Evolutionary conservation across 73 alveolate species (phyloP).

Genomic region (Urostyla sp.): DNA sequence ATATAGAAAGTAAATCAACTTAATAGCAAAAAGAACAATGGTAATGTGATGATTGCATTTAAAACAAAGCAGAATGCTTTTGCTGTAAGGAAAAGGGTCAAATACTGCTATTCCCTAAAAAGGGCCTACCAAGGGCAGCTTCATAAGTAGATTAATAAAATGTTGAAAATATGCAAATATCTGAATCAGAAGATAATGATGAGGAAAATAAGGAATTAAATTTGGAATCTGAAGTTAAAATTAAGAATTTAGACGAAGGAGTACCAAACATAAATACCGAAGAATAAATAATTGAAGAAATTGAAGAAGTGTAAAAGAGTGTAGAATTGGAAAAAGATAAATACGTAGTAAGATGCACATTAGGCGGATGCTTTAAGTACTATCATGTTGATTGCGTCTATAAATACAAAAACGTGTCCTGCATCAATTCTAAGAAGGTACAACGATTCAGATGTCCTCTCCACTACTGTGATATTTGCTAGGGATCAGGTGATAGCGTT

Average conservation of each 20-base stretch:
- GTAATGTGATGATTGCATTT: slow-evolving; percentile 80
- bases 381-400: slow-evolving; percentile 67
- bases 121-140: slow-evolving; percentile 57
- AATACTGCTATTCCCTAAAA: slow-evolving; percentile 57
- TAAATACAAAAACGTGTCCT: slow-evolving; percentile 42
- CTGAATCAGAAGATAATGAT: not conserved
- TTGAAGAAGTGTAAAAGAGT: not conserved
- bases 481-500: slow-evolving; percentile 64
- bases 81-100: slow-evolving; percentile 73
- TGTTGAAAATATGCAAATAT: not conserved
- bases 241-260: not conserved
- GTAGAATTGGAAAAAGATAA: not conserved
- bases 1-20: slow-evolving; percentile 47
- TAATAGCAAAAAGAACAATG: slow-evolving; percentile 57
- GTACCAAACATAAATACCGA: not conserved
- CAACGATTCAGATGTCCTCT: slow-evolving; percentile 72
- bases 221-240: not conserved
- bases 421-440: slow-evolving; percentile 54
- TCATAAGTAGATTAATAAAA: slow-evolving; percentile 15
- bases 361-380: slow-evolving; percentile 68
- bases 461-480: slow-evolving; percentile 75
- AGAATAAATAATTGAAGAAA: not conserved
- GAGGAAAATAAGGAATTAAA: not conserved
- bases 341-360: slow-evolving; percentile 62
- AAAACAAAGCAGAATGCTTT: slow-evolving; percentile 73